Percentiles rank a stretch among this genome's conserved stretches.
Evolutionary conservation across 768 basidiomycete genomes (phyloP).

Genomic region (Psilocybe cyanescens): DNA sequence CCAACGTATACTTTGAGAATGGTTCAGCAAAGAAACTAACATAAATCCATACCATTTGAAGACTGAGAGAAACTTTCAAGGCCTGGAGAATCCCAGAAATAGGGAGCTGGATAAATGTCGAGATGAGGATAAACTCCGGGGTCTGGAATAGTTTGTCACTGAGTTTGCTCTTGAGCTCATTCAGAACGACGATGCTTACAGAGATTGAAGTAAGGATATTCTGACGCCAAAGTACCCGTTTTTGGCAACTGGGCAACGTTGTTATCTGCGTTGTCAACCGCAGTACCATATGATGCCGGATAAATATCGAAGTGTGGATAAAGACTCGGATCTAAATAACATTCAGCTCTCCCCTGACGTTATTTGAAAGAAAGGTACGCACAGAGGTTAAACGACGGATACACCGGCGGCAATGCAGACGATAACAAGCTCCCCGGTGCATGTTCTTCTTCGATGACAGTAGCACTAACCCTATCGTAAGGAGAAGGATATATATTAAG

Average conservation of each 20-base stretch:
- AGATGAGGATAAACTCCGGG: conserved; percentile 28
- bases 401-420: background rate
- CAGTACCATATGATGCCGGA: conserved; percentile 10
- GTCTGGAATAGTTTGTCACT: conserved; percentile 14
- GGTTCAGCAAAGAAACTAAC: background rate
- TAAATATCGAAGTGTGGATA: conserved; percentile 20
- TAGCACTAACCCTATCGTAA: too few relatives aligned
- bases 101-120: conserved; percentile 25
- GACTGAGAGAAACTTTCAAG: background rate
- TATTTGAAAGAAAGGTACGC: conserved; percentile 12
- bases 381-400: conserved; percentile 32
- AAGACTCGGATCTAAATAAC: conserved; percentile 16
- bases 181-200: conserved; percentile 13
- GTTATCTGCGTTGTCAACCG: background rate
- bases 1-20: background rate
- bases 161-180: background rate
- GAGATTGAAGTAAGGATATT: conserved; percentile 18
- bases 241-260: background rate
- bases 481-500: too few relatives aligned
- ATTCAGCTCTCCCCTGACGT: background rate
- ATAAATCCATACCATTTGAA: background rate
- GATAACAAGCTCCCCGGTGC: background rate
- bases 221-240: background rate
- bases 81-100: background rate
- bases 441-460: background rate